These are phyloP conservation scores for Helotiales sp. DNA, from an alignment of 2,329 filamentous ascomycete species.

Conservation along the genomic window DNA sequence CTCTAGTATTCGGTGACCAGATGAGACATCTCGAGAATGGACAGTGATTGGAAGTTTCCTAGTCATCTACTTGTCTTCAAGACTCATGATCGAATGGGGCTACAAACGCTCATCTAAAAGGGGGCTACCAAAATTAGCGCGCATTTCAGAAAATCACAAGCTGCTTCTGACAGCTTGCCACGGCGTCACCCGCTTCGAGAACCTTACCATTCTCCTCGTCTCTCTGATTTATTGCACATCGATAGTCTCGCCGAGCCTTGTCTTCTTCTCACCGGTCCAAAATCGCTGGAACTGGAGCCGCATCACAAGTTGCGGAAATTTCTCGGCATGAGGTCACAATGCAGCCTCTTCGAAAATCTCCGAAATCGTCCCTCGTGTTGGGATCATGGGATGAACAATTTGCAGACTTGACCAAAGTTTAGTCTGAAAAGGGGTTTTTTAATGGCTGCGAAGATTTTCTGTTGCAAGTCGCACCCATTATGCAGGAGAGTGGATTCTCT, in stretches of 20 bases:
- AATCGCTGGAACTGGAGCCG: too few species aligned
- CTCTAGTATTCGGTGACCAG: background rate
- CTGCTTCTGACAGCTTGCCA: too few species aligned
- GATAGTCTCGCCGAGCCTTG: background rate
- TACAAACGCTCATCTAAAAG: too few species aligned
- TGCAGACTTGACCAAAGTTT: too few species aligned
- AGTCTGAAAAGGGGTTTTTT: background rate
- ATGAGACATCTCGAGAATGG: background rate
- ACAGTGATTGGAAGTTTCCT: too few species aligned
- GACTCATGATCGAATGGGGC: too few species aligned
- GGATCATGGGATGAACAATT: conserved; percentile 1
- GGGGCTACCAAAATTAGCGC: too few species aligned
- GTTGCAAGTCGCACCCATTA: conserved; percentile 1
- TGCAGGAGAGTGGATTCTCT: conserved; percentile 2
- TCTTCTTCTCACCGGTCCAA: background rate
- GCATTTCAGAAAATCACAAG: too few species aligned
- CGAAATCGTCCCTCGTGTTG: background rate
- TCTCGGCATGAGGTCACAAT: background rate
- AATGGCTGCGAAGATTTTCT: background rate
- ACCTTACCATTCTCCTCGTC: too few species aligned
- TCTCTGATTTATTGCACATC: background rate
- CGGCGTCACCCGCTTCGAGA: too few species aligned
- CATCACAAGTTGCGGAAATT: background rate
- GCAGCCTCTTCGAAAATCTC: background rate
- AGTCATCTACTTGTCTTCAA: too few species aligned